Conservation (phyloP, 441 rosid genomes). For the Brassica hybrid region DNA sequence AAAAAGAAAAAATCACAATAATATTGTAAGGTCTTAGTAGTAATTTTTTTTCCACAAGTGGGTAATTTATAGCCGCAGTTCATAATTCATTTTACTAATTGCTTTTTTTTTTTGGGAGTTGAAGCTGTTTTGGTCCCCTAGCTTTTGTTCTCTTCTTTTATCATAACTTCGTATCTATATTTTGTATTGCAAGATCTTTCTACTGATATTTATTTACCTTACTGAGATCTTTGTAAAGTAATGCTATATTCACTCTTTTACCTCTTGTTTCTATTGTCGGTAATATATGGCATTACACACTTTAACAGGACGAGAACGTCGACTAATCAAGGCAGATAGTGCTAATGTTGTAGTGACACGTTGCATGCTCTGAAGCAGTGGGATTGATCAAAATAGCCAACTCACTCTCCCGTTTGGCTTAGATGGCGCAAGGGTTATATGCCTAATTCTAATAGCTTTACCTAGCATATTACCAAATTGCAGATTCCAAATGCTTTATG, state of each 20-base stretch:
- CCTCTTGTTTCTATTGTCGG: conserved; percentile 12
- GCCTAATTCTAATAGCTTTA: conserved; percentile 1
- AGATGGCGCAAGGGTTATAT: not conserved
- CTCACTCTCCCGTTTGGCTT: not conserved
- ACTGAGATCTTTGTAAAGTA: conserved; percentile 9
- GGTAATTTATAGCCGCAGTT: conserved; percentile 31
- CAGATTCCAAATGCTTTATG: conserved; percentile 2
- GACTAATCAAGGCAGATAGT: conserved; percentile 22
- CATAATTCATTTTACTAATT: not conserved
- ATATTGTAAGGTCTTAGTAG: not conserved
- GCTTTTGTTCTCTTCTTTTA: conserved; percentile 21
- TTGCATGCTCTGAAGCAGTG: conserved; percentile 12
- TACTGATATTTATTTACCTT: conserved; percentile 26
- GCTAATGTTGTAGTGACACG: not conserved
- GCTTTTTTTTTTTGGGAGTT: not conserved
- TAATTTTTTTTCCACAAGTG: conserved; percentile 7
- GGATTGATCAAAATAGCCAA: not conserved
- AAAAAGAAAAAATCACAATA: not conserved
- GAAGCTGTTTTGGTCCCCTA: conserved; percentile 37
- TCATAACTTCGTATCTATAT: conserved; percentile 24
- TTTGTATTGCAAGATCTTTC: conserved; percentile 26
- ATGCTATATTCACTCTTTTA: conserved; percentile 3
- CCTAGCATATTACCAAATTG: not conserved
- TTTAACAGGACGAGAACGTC: not conserved
- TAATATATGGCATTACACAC: conserved; percentile 9